phyloP scores from a whole-genome alignment of 106 monocot genomes.

The Acanthochlamys bracteata region DNA sequence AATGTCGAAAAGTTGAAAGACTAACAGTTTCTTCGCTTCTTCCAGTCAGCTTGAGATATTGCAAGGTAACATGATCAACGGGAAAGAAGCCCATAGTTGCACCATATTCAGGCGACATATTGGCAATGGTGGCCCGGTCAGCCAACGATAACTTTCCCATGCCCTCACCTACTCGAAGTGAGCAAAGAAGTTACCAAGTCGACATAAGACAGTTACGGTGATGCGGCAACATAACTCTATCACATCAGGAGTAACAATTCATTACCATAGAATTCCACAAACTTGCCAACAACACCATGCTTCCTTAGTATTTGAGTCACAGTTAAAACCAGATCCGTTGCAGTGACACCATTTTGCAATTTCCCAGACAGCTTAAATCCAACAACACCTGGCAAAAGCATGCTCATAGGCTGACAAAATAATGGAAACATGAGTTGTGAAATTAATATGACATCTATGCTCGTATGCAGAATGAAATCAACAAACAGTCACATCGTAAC shows the following conservation, averaged over 20 bases:
- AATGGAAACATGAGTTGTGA: not conserved
- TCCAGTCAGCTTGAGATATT: slow-evolving; percentile 83
- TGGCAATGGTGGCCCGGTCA: slow-evolving; percentile 92
- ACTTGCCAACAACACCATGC: slow-evolving; percentile 95
- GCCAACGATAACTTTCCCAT: slow-evolving; percentile 71
- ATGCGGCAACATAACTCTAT: no score
- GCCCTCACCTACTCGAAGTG: slow-evolving; percentile 92
- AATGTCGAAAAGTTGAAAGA: no score
- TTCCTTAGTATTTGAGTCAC: slow-evolving; percentile 88
- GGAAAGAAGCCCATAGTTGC: slow-evolving; percentile 99
- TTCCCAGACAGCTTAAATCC: slow-evolving; percentile 77
- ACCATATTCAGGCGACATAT: slow-evolving; percentile 99
- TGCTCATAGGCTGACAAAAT: slow-evolving; percentile 80
- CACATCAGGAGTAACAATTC: no score
- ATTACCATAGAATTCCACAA: slow-evolving; percentile 97
- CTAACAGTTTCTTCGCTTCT: slow-evolving; percentile 93
- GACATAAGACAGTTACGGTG: no score
- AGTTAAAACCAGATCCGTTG: slow-evolving; percentile 84
- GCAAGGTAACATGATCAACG: slow-evolving; percentile 78
- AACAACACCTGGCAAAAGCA: slow-evolving; percentile 87
- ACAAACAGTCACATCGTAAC: no score
- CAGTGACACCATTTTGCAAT: slow-evolving; percentile 73
- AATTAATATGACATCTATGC: not conserved
- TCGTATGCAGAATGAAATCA: no score
- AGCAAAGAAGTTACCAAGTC: no score